These are phyloP conservation scores for Fusarium coicis DNA, from an alignment of 2,329 filamentous ascomycete genomes.

Conservation along the genomic window DNA sequence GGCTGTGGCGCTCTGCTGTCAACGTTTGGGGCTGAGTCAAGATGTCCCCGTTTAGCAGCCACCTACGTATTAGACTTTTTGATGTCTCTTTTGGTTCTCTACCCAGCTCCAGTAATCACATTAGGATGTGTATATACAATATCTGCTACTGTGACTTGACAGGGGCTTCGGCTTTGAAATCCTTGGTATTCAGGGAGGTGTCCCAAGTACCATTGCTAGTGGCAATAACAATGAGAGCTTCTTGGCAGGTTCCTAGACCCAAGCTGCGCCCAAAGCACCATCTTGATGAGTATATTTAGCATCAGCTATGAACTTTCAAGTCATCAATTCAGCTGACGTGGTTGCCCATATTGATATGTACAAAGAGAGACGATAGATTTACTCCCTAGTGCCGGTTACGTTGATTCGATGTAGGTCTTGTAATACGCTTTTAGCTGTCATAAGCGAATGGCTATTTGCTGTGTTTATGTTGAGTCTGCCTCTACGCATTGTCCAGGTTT, in stretches of 20 bases:
- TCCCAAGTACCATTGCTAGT: too few species aligned
- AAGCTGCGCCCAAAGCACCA: too few species aligned
- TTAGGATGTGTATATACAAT: neutral
- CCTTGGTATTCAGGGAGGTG: neutral
- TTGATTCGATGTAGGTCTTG: fast-evolving
- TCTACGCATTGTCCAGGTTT: neutral
- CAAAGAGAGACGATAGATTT: neutral
- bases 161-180: neutral
- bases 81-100: too few species aligned
- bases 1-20: neutral
- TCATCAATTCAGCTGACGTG: too few species aligned
- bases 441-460: neutral
- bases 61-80: neutral
- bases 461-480: neutral
- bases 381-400: too few species aligned
- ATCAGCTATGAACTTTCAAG: too few species aligned
- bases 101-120: neutral
- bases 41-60: neutral
- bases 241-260: neutral
- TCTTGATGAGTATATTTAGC: neutral
- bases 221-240: too few species aligned
- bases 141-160: neutral
- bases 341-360: too few species aligned
- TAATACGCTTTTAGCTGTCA: too few species aligned
- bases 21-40: neutral